Evolutionary conservation across 441 rosid species (phyloP).

Genomic region (Daphne laureola): DNA sequence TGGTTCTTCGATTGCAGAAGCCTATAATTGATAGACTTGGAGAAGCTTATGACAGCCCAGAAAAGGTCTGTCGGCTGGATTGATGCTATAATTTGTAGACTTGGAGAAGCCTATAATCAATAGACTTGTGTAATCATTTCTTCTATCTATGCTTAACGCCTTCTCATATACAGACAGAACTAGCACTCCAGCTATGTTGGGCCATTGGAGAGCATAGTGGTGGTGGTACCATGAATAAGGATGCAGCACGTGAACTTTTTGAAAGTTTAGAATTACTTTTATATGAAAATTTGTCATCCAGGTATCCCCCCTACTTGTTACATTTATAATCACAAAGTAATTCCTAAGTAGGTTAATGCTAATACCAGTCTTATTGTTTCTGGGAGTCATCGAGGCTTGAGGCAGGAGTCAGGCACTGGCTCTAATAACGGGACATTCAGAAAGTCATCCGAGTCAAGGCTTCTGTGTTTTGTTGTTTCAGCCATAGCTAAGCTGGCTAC

Average conservation of each 20-base stretch:
- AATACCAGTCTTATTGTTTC: slow-evolving; percentile 12
- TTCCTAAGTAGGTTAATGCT: slow-evolving; percentile 8
- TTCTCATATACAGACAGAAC: slow-evolving; percentile 47
- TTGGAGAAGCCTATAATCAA: neutral
- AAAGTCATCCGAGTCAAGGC: slow-evolving; percentile 76
- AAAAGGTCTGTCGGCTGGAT: slow-evolving; percentile 51
- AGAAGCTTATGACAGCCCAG: slow-evolving; percentile 91
- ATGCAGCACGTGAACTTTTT: slow-evolving; percentile 94
- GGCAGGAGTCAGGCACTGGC: slow-evolving; percentile 49
- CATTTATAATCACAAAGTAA: slow-evolving; percentile 2
- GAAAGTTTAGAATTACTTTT: slow-evolving; percentile 89
- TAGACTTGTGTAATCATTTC: neutral
- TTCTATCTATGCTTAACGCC: neutral
- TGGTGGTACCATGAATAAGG: slow-evolving; percentile 81
- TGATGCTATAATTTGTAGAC: slow-evolving; percentile 4
- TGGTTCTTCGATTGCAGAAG: slow-evolving; percentile 44
- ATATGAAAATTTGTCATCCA: slow-evolving; percentile 85
- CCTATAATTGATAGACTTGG: slow-evolving; percentile 90
- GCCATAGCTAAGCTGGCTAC: slow-evolving; percentile 94
- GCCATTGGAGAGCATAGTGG: slow-evolving; percentile 98
- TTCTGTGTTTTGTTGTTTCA: slow-evolving; percentile 86
- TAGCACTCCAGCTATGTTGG: slow-evolving; percentile 95
- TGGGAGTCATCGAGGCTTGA: slow-evolving; percentile 66
- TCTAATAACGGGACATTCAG: slow-evolving; percentile 35
- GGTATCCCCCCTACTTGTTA: slow-evolving; percentile 30